These are phyloP conservation scores for Dalbergia cochinchinensis DNA, from an alignment of 306 rosid genomes.

Conservation along the genomic window DNA sequence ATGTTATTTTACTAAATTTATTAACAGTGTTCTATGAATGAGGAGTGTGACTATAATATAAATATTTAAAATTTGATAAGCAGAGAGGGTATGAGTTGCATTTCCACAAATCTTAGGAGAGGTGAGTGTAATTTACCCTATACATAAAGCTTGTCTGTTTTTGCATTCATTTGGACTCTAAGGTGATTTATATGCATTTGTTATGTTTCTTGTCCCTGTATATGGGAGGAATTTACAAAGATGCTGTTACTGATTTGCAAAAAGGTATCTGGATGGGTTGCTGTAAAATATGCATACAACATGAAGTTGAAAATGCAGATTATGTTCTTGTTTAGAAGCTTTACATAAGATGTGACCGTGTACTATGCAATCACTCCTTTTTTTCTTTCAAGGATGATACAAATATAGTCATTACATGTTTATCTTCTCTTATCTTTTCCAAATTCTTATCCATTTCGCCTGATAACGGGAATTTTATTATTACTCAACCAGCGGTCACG, in stretches of 20 bases:
- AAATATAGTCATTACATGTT: slow-evolving; percentile 7
- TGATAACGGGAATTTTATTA: slow-evolving; percentile 39
- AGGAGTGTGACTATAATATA: too few relatives aligned
- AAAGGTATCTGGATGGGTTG: slow-evolving; percentile 25
- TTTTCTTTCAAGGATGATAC: slow-evolving; percentile 1
- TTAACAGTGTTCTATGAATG: too few relatives aligned
- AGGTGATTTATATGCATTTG: neutral
- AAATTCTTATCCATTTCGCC: slow-evolving; percentile 23
- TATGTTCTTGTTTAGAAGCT: slow-evolving; percentile 14
- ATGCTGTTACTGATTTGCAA: slow-evolving; percentile 1
- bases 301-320: slow-evolving; percentile 31
- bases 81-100: too few relatives aligned
- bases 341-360: neutral
- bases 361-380: slow-evolving; percentile 4
- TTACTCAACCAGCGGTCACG: slow-evolving; percentile 78
- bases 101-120: too few relatives aligned
- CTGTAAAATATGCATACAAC: neutral
- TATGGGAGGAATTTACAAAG: neutral
- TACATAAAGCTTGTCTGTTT: slow-evolving; percentile 9
- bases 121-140: too few relatives aligned
- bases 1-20: too few relatives aligned
- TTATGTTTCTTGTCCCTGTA: slow-evolving; percentile 8
- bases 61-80: too few relatives aligned
- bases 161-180: slow-evolving; percentile 5
- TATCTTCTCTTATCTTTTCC: slow-evolving; percentile 23